These are phyloP conservation scores for Trapa incisa DNA, from an alignment of 345 rosid species.

Conservation along the genomic window DNA sequence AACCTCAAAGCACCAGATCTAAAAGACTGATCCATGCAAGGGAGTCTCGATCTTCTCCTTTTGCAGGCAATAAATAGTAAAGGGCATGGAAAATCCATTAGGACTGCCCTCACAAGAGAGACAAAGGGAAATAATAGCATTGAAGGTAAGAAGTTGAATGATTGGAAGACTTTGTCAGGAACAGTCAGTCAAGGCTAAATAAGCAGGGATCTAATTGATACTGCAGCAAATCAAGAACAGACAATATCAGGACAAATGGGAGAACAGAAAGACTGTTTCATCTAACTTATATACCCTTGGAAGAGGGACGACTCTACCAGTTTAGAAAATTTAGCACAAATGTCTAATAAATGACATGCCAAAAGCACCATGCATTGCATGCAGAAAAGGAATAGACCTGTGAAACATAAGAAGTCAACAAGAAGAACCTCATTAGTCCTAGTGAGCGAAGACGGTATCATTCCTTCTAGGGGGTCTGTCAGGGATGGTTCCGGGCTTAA, in stretches of 20 bases:
- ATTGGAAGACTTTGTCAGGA: no score
- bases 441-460: slow-evolving; percentile 74
- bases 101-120: no score
- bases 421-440: slow-evolving; percentile 10
- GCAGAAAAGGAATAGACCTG: background rate
- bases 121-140: no score
- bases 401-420: background rate
- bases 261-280: background rate
- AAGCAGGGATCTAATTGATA: background rate
- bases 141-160: no score
- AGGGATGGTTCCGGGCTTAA: slow-evolving; percentile 84
- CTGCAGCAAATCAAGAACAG: background rate
- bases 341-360: background rate
- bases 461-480: slow-evolving; percentile 89
- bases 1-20: no score
- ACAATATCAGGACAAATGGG: background rate
- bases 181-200: background rate
- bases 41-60: background rate
- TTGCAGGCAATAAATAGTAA: no score
- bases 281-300: background rate
- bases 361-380: background rate
- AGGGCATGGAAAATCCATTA: no score
- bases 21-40: background rate
- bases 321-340: background rate
- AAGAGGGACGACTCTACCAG: background rate